Base-by-base conservation (phyloP, 2,329 filamentous ascomycete species). In the Lachnellula occidentalis region DNA sequence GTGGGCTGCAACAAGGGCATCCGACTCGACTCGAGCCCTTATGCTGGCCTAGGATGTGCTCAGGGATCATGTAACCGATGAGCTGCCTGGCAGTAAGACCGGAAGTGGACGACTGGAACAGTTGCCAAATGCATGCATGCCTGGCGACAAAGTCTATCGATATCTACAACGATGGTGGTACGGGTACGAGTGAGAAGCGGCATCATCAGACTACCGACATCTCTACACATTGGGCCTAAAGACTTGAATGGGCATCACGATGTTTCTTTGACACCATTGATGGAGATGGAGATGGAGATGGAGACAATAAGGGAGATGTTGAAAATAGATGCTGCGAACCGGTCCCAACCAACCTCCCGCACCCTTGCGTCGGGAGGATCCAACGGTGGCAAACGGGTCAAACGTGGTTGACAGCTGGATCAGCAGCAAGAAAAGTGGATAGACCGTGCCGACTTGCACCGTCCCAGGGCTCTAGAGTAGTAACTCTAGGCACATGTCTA, bases 1-100 rank as follows among this genome's bases (percentile, higher is more conserved):
- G 51, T 55, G 53, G 59, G 51, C 45, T 36, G 45, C 31, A 55
- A 58, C 62, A 61, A 52, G 59, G 63, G 55, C 21, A 49, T 58
- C 54, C 58, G 60, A 65, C 54, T 65, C 61, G 63, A 59, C 45
- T 60, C 53, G 55, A 65, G 56, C 53, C 54, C 50, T 45, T 21
- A 58, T 58, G 60, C 56, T 64, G 59, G 56, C 56, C 55, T 31
- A 50, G 39, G 64, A 66, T 65, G 59, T 52, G 49, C 63, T 57
- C 63, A 61, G 41, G 63, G 63, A 63, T 64, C 48, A 56, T 58
- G 57, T 53, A 61, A 54, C 55, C 61, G 60, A 60, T 58, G 27
- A 53, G 31, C 50, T 53, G 57, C 50, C 58, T 58, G 43, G 31
- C 7, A 45, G n/a, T 22, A 8, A 11, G 15, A 39, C 14, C 14